Evolutionary conservation across 1,139 yeast genomes (phyloP).

Genomic region (Sporopachydermia cereana): DNA sequence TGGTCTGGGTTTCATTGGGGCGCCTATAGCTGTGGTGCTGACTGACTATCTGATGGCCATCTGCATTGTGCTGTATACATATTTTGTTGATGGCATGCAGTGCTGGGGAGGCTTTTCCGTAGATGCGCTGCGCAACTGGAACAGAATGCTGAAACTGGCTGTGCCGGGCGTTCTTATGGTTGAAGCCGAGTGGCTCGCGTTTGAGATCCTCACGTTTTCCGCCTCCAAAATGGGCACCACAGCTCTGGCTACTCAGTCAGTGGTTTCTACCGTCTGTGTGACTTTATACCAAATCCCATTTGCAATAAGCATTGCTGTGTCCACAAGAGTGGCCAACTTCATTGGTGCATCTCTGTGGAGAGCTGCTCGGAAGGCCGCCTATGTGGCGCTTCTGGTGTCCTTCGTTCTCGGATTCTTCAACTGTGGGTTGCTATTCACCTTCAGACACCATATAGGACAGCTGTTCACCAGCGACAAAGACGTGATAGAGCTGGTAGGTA

Average conservation of each 20-base stretch:
- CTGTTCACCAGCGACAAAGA: conserved; percentile 38
- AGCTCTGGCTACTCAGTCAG: conserved; percentile 62
- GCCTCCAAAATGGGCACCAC: conserved; percentile 56
- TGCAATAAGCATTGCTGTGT: conserved; percentile 62
- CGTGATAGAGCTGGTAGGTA: conserved; percentile 39
- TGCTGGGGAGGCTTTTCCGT: conserved; percentile 43
- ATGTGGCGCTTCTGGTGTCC: conserved; percentile 33
- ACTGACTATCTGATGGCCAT: conserved; percentile 60
- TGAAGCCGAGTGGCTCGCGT: conserved; percentile 60
- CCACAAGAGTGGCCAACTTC: conserved; percentile 69
- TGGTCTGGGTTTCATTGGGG: conserved; percentile 64
- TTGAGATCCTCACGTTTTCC: conserved; percentile 49
- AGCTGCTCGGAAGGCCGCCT: conserved; percentile 33
- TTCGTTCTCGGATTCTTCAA: conserved; percentile 33
- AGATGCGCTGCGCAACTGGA: conserved; percentile 39
- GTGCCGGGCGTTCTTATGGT: conserved; percentile 55
- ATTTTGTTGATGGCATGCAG: conserved; percentile 37
- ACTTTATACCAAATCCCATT: conserved; percentile 64
- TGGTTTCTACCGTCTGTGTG: conserved; percentile 58
- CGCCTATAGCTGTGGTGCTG: conserved; percentile 61
- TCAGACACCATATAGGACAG: conserved; percentile 32
- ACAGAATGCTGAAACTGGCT: conserved; percentile 38
- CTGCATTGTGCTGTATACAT: conserved; percentile 34
- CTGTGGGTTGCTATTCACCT: conserved; percentile 27
- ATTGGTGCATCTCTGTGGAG: conserved; percentile 56